phyloP scores from a whole-genome alignment of 164 flowering plant species.

The Liquidambar formosana region DNA sequence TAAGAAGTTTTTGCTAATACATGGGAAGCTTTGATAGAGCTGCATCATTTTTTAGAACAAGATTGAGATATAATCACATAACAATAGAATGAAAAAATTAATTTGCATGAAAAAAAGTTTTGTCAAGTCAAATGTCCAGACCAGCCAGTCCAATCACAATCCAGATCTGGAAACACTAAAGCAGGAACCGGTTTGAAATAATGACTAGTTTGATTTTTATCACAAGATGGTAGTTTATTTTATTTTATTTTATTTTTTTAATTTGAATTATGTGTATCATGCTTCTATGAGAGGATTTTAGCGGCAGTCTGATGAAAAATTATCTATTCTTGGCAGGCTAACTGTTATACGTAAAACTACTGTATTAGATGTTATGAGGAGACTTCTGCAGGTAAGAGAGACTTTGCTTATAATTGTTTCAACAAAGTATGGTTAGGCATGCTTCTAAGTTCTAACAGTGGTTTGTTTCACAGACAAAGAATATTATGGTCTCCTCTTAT shows the following conservation, averaged over 20 bases:
- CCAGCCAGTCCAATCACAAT: too few relatives aligned
- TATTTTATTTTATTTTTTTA: too few relatives aligned
- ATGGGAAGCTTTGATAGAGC: too few relatives aligned
- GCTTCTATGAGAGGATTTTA: neutral
- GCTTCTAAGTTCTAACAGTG: conserved; percentile 35
- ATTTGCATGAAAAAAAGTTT: too few relatives aligned
- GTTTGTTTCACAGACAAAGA: conserved; percentile 78
- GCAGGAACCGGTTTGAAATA: too few relatives aligned
- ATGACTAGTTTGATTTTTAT: neutral
- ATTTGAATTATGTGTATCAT: neutral
- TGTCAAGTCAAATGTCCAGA: too few relatives aligned
- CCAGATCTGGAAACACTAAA: too few relatives aligned
- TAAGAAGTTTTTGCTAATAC: too few relatives aligned
- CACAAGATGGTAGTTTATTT: neutral
- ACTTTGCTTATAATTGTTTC: neutral
- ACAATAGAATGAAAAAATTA: too few relatives aligned
- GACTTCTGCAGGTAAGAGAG: conserved; percentile 89
- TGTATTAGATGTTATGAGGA: conserved; percentile 99
- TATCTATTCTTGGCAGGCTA: conserved; percentile 67
- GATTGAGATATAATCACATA: too few relatives aligned
- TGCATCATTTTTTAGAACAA: too few relatives aligned
- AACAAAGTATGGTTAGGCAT: neutral
- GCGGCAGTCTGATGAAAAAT: neutral
- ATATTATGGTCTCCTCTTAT: conserved; percentile 98
- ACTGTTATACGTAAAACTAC: conserved; percentile 97